Evolutionary conservation across 73 alveolate species (phyloP), one percentile per base, ranked within the genome.

Genomic region (Paramecium biaurelia): DNA sequence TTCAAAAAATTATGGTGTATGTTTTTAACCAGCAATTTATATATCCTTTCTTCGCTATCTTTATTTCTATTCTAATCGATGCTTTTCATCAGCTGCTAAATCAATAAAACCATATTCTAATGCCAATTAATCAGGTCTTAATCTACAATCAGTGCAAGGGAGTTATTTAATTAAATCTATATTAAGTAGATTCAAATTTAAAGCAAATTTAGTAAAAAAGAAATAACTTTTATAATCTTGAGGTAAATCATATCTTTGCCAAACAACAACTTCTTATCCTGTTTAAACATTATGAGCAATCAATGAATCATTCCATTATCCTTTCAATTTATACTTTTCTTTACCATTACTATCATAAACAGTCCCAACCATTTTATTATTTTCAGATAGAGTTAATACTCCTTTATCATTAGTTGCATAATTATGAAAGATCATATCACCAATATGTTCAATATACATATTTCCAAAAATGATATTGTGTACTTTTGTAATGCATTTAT

Each of bases 111-210:
- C 99, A 5, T 95, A 92, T 92, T 98, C 99, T 76, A 96, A 93
- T 37, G 95, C 98, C 79, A 98, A 70, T 93, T 96, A 95, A 93
- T 98, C 99, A 24, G 99, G 98, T 92, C 99, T 94, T 21, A 96
- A 87, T 93, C 99, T 95, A 15, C 98, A 92, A 89, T 98, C 99
- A 23, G 99, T 97, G 2, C 95, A 94, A 10, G 99, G 98, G 72
- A 98, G 92, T 67, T 92, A 90, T 10, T 86, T 89, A 42, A 87
- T 76, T 92, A 94, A 24, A 30, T 96, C 96, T 41, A 96, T 97
- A 47, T 94, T 90, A 2, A 97, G 94, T 67, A 94, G 87, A 93
- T 98, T 98, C 2, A 96, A 93, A 85, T 98, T 89, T 49, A 97
- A 93, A 37, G 99, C 70, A 93, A 93, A 97, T 45, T 89, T 79